A percentile compares a stretch with the other conserved stretches of the same genome.
Conservation (phyloP, 805 yeast genomes). For the Scheffersomyces coipomensis region DNA sequence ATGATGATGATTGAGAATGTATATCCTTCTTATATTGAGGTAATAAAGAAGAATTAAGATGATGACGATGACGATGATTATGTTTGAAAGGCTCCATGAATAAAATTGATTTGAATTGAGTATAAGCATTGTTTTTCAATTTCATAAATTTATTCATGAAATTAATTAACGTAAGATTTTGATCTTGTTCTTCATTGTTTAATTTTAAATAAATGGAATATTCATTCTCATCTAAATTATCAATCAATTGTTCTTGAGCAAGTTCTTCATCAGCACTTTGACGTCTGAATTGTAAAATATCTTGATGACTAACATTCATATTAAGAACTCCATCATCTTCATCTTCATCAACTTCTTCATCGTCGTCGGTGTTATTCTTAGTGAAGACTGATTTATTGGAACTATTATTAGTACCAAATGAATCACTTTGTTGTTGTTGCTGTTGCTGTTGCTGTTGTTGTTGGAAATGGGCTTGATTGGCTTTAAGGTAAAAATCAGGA, state of each 20-base stretch:
- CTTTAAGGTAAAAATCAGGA: constrained; percentile 1
- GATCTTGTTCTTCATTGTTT: constrained; percentile 16
- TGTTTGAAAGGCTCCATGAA: neutral
- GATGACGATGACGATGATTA: too few species aligned
- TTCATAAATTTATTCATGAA: constrained; percentile 20
- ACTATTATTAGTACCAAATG: constrained; percentile 4
- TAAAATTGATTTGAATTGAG: neutral
- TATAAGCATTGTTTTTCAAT: constrained; percentile 16
- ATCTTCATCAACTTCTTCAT: constrained; percentile 2
- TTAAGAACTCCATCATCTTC: neutral
- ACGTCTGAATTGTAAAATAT: neutral
- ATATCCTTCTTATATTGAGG: neutral
- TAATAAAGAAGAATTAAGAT: neutral
- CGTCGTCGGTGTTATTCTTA: neutral
- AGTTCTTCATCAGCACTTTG: constrained; percentile 10
- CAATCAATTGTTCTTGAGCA: constrained; percentile 1
- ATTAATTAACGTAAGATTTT: constrained; percentile 11
- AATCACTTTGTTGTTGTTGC: constrained; percentile 1
- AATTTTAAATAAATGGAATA: constrained; percentile 20
- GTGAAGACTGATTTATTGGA: neutral
- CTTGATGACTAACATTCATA: neutral
- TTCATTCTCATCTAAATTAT: constrained; percentile 8
- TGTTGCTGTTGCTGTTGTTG: neutral
- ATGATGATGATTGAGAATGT: neutral
- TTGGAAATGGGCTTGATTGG: neutral